Evolutionary conservation across 345 rosid genomes (phyloP).

Genomic region (Eutrema yunnanense): DNA sequence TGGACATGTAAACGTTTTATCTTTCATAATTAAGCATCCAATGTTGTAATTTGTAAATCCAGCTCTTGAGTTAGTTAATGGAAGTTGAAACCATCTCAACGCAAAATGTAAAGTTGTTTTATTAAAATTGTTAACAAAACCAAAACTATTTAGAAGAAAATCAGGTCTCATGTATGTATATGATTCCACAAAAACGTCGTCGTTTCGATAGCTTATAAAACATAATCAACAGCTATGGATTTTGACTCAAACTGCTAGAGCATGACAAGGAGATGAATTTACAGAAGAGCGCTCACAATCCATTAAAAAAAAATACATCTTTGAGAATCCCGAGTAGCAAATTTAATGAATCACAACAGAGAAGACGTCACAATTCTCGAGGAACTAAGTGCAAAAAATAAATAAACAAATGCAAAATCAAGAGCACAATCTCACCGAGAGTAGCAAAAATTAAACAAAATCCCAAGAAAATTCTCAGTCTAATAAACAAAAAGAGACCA

Average conservation of each 20-base stretch:
- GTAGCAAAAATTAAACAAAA: too few species aligned
- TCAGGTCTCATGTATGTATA: too few species aligned
- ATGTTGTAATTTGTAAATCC: not conserved
- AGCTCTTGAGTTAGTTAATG: too few species aligned
- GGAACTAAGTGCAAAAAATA: not conserved
- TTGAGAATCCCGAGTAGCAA: not conserved
- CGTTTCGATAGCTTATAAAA: not conserved
- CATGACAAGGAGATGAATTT: not conserved
- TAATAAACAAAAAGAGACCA: not conserved
- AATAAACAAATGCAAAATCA: not conserved
- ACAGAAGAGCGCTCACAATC: not conserved
- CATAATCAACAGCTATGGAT: not conserved
- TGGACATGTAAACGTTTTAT: not conserved
- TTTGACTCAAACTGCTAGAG: too few species aligned
- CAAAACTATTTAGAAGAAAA: too few species aligned
- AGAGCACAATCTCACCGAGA: too few species aligned
- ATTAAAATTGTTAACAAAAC: too few species aligned
- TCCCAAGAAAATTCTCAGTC: too few species aligned
- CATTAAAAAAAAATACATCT: not conserved
- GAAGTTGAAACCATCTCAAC: not conserved
- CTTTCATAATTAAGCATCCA: too few species aligned
- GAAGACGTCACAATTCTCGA: constrained; percentile 12
- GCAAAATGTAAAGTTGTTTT: not conserved
- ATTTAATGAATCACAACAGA: constrained; percentile 15
- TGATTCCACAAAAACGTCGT: too few species aligned